Base-by-base conservation (phyloP, 2,329 filamentous ascomycete species). In the Xylaria arbuscula region DNA sequence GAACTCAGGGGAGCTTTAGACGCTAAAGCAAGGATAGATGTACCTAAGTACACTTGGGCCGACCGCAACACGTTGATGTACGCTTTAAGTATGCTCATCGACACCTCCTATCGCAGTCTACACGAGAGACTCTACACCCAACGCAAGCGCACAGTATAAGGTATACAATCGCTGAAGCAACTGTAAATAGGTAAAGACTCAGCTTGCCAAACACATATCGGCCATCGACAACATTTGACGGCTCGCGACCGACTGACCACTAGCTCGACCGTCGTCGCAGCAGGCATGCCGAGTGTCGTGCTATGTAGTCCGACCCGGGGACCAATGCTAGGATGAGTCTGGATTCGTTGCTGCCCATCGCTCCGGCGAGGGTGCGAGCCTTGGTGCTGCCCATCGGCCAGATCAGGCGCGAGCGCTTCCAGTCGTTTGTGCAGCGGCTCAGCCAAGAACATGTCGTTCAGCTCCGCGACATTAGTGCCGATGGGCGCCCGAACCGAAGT, bases 331-430 rank as follows among this genome's bases (percentile, higher is more conserved):
- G 83, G 79, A 97, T 97, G 94, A 91, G 88, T 83, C 87, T 92
- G 83, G 95, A 98, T 85, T 90, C 93, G 81, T 89, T 97, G 80
- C 92, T 94, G 80, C 94, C 95, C 81, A 90, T 94, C 84, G 92
- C 94, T 81, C 94, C 94, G 79, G 95, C 94, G 83, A 92, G 93
- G 86, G 89, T 98, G 78, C 92, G 93, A 83, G 93, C 92, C 71
- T 88, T 98, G 75, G 88, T 97, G 68, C 85, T 98, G 70, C 96
- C 96, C 63, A 86, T 97, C 73, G 95, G 95, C 62, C 91, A 89
- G 78, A 96, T 98, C 79, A 94, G 90, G 79, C 89, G 90, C 69
- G 90, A 92, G 62, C 89, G 92, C 68, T 98, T 98, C 80, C 82
- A 90, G 74, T 85, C 87, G 72, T 97, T 97, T 79, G 87, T 95